Evolutionary conservation across 805 yeast species (phyloP), one percentile per base, ranked within the genome.

Genomic region (Candida sphagnicola): DNA sequence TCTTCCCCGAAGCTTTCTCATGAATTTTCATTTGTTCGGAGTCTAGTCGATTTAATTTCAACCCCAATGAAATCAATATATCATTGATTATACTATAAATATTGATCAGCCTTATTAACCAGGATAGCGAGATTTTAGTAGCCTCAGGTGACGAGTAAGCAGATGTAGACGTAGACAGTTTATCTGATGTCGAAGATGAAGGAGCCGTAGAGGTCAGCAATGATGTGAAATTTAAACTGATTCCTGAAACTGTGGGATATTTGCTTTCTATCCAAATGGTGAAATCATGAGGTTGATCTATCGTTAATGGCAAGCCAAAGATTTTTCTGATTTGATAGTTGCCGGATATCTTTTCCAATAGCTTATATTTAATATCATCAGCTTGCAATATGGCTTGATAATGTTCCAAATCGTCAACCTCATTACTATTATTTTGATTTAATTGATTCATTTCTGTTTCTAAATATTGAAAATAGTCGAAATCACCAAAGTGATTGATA

Each of bases 211-310:
- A n/a, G 18, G 14, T 45, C 43, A 14, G 37, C 18, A n/a, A 57
- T 39, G 8, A 23, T 23, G 12, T 23, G 29, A 26, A 26, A 26
- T 26, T 26, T 10, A 63, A 35, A 28, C 46, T 44, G 12, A 59
- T 34, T 0, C 71, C 71, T 5, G 63, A 59, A 1, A 65, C 39
- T 3, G 61, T 52, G 4, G 65, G 58, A 33, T 46, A 42, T 18
- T 47, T 50, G 13, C 55, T 47, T 40, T 64, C 62, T 8, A 62
- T 38, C 69, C 70, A 63, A 2, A 63, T 52, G 5, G 49, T 39
- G 30, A 61, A 53, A 8, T 43, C 32, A 1, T 39, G 29, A 4
- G 45, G 29, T 11, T 31, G 11, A 12, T 25, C 41, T 8, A 59
- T 40, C 11, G 41, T 37, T 8, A 65, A 43, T 4, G 69, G 70